Percentiles rank a stretch among this genome's conserved stretches.
Evolutionary conservation across 306 rosid genomes (phyloP).

Genomic region (Inga leiocalycina): DNA sequence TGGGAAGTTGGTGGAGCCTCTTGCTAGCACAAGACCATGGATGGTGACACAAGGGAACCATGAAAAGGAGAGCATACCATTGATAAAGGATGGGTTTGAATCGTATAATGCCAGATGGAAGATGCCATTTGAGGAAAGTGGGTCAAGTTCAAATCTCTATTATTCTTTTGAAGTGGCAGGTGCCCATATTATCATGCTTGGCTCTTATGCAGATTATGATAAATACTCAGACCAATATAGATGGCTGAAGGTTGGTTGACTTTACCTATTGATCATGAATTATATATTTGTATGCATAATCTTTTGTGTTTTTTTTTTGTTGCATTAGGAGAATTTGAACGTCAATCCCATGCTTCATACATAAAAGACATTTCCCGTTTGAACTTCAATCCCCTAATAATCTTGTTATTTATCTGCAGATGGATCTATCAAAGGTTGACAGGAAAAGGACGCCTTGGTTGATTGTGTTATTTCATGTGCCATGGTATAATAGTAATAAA

Average conservation of each 20-base stretch:
- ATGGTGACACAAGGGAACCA: conserved; percentile 98
- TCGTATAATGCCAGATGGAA: conserved; percentile 90
- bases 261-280: conserved; percentile 7
- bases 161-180: conserved; percentile 92
- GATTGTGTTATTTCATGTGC: conserved; percentile 76
- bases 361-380: neutral
- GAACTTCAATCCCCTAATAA: conserved; percentile 3
- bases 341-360: neutral
- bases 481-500: conserved; percentile 91
- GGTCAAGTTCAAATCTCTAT: conserved; percentile 85
- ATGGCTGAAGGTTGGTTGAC: conserved; percentile 84
- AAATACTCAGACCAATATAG: conserved; percentile 78
- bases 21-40: conserved; percentile 91
- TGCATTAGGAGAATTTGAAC: neutral
- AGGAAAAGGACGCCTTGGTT: conserved; percentile 87
- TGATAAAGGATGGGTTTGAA: conserved; percentile 67
- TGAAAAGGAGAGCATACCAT: conserved; percentile 70
- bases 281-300: conserved; percentile 5
- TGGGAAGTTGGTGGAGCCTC: conserved; percentile 89
- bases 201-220: conserved; percentile 80
- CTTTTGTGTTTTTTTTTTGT: neutral
- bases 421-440: conserved; percentile 75
- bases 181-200: conserved; percentile 81
- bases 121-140: conserved; percentile 91
- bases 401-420: conserved; percentile 46